Percentiles rank a stretch among this genome's conserved stretches.
Conservation (phyloP, 805 yeast species). For the Teunomyces stri region DNA sequence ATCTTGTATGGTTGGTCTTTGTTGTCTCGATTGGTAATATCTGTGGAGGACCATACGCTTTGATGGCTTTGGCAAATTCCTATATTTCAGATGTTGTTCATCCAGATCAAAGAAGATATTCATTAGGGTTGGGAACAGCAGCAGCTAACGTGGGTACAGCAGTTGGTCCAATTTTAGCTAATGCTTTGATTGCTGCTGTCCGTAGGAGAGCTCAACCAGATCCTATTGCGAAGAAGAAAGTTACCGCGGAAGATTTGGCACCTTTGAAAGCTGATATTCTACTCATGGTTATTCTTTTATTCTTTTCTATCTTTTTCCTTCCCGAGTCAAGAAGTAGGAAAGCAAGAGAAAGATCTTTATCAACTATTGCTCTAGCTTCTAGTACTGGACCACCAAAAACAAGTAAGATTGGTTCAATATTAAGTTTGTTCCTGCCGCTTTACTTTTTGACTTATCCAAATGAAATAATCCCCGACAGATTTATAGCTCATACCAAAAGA, state of each 20-base stretch:
- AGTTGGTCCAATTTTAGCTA: slow-evolving; percentile 9
- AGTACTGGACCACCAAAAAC: background rate
- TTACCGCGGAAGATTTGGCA: background rate
- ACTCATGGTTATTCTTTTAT: slow-evolving; percentile 6
- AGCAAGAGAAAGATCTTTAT: slow-evolving; percentile 18
- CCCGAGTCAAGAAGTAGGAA: slow-evolving; percentile 18
- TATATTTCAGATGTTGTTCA: slow-evolving; percentile 9
- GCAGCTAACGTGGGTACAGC: slow-evolving; percentile 5
- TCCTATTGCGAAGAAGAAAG: background rate
- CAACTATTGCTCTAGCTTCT: background rate
- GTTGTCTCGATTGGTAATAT: background rate
- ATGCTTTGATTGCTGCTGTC: background rate
- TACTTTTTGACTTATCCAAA: slow-evolving; percentile 17
- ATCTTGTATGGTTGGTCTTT: slow-evolving; percentile 1
- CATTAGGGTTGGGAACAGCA: slow-evolving; percentile 8
- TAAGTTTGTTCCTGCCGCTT: slow-evolving; percentile 18
- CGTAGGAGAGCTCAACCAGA: background rate
- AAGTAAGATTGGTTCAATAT: background rate
- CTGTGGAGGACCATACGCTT: slow-evolving; percentile 7
- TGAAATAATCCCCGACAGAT: slow-evolving; percentile 5
- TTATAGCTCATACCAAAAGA: background rate
- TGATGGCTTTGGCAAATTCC: slow-evolving; percentile 7
- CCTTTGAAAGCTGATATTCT: background rate
- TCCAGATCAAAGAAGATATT: slow-evolving; percentile 7
- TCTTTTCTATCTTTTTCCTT: slow-evolving; percentile 12